Evolutionary conservation across 768 basidiomycete genomes (phyloP).

Genomic region (Podaxis sp.): DNA sequence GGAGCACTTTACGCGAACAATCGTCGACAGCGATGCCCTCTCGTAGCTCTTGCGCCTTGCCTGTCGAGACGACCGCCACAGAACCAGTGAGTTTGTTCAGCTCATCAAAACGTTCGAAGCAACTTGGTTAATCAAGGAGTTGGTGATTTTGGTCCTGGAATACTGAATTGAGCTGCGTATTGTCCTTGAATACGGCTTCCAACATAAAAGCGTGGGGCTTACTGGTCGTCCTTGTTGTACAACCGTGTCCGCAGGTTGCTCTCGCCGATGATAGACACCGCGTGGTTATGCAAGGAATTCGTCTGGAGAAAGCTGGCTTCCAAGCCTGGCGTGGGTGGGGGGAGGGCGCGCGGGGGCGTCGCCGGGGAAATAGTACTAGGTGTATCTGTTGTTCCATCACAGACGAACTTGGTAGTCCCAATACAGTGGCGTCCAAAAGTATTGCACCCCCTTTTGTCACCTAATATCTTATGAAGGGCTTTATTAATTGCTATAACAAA

Average conservation of each 20-base stretch:
- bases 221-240: conserved; percentile 90
- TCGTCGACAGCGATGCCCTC: conserved; percentile 84
- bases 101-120: conserved; percentile 92
- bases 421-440: too few species aligned
- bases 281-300: too few species aligned
- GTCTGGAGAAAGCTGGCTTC: conserved; percentile 66
- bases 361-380: neutral
- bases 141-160: conserved; percentile 97
- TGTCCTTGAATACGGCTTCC: conserved; percentile 98
- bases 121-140: conserved; percentile 90
- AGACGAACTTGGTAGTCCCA: neutral
- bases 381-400: conserved; percentile 19
- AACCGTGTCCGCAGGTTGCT: conserved; percentile 78
- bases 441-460: too few species aligned
- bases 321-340: neutral
- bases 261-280: conserved; percentile 61
- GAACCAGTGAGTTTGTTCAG: conserved; percentile 97
- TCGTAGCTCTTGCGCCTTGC: conserved; percentile 95
- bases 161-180: conserved; percentile 60
- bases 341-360: too few species aligned
- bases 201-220: conserved; percentile 92
- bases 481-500: too few species aligned
- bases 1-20: conserved; percentile 81
- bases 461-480: too few species aligned
- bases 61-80: conserved; percentile 90